Evolutionary conservation across 345 rosid species (phyloP).

Genomic region (Bretschneidera sinensis): DNA sequence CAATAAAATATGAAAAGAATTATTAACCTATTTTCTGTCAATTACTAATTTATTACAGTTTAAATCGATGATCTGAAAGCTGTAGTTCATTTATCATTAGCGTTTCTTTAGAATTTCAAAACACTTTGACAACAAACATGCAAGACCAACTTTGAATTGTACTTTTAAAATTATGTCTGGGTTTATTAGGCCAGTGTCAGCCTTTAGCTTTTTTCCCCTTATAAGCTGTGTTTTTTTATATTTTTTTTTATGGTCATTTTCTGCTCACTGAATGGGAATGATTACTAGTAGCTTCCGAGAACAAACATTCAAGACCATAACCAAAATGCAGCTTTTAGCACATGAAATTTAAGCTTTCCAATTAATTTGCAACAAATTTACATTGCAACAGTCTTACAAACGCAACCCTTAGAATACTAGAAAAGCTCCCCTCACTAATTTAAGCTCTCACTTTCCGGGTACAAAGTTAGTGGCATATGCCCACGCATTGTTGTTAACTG

Average conservation of each 20-base stretch:
- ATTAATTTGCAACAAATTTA: conserved; percentile 21
- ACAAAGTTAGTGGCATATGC: conserved; percentile 88
- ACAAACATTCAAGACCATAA: background rate
- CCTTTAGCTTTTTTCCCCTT: no score
- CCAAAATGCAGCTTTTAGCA: conserved; percentile 4
- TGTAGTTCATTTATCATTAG: no score
- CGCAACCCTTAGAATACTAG: background rate
- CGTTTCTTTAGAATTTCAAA: no score
- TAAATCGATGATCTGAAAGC: no score
- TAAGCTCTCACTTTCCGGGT: conserved; percentile 84
- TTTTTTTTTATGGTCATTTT: background rate
- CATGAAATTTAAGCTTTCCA: conserved; percentile 13
- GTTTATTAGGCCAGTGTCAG: no score
- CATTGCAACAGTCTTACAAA: conserved; percentile 9
- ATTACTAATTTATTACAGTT: no score
- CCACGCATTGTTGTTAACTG: no score
- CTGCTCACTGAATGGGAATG: background rate
- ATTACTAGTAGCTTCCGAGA: background rate
- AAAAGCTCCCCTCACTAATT: background rate
- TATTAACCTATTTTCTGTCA: no score
- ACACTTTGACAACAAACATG: no score
- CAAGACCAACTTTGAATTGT: no score
- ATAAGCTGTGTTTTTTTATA: background rate
- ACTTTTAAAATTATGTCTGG: no score
- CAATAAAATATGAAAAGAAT: no score